A percentile compares a stretch with the other conserved stretches of the same genome.
phyloP scores from a whole-genome alignment of 116 monocot species.

The Trichopus zeylanicus region DNA sequence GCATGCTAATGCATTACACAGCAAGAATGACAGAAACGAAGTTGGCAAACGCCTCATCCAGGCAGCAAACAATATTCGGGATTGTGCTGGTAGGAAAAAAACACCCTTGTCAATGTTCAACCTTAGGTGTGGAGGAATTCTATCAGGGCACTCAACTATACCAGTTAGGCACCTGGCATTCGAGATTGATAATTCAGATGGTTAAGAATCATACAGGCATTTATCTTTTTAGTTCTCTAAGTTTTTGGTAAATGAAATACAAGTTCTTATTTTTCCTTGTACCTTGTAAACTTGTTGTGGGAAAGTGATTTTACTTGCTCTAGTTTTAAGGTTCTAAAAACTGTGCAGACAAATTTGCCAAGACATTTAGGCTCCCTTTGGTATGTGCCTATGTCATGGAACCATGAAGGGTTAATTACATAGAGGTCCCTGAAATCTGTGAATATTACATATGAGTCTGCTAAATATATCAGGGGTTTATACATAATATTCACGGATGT shows the following conservation, averaged over 20 bases:
- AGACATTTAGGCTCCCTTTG: too few relatives aligned
- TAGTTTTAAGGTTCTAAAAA: too few relatives aligned
- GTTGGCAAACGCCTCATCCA: constrained; percentile 30
- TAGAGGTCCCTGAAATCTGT: too few relatives aligned
- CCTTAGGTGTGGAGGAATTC: neutral
- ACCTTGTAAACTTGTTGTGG: too few relatives aligned
- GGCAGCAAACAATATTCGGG: constrained; percentile 19
- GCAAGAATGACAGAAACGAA: constrained; percentile 5
- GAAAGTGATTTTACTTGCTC: too few relatives aligned
- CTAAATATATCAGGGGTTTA: too few relatives aligned
- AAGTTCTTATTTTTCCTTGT: too few relatives aligned
- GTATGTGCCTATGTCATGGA: too few relatives aligned
- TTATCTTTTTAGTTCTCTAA: neutral
- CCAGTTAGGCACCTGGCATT: neutral
- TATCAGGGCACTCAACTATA: neutral
- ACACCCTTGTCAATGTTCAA: neutral
- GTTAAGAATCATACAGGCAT: neutral
- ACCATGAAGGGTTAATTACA: too few relatives aligned
- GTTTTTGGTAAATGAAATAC: neutral
- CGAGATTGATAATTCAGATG: neutral
- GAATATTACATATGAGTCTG: too few relatives aligned
- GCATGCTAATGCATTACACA: neutral
- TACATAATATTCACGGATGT: too few relatives aligned
- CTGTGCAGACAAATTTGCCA: too few relatives aligned
- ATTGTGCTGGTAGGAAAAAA: neutral